Base-by-base conservation (phyloP, 257 asterid species). In the Solanum raphanifolium region DNA sequence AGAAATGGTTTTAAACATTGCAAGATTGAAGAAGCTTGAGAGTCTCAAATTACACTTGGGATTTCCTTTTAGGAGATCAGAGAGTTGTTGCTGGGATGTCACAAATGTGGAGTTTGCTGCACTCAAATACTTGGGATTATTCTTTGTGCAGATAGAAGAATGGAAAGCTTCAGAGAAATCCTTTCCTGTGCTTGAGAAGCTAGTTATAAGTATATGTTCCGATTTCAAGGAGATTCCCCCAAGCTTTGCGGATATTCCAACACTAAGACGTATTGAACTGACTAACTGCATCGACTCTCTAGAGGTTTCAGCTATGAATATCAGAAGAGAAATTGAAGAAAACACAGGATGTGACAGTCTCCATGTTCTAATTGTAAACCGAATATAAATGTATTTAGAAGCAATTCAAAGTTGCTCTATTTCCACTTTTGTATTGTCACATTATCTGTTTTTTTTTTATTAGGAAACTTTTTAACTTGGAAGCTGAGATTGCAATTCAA, bases 111-210 rank as follows among this genome's bases (percentile, higher is more conserved):
- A 60, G 69, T 60, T 75, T 3, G 34, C 34, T 75, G 12, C 34
- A 23, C 83, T 75, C 34, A 75, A 38, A 75, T 75, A 32, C 35
- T 32, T 32, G 35, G 5, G 5, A 32, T 32, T 32, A 32, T 4
- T 3, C 35, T 32, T 32, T 32, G 5, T 32, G 35, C 5, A 4
- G 35, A 32, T 32, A 32, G 35, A 3, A 32, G 58, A 38, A 76
- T 39, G 83, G 83, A 38, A 76, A 3, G 60, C 60, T 76, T 38
- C 83, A 38, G 83, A 38, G 34, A 58, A 75, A 12, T 75, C 55
- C 3, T 75, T 75, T 38, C 83, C 83, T 9, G 52, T 75, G 34
- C 55, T 75, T 75, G 83, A 75, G 52, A 11, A 75, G 20, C 3
- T 75, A 38, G 4, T 3, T 38, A 23, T 74, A 36, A 5, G 3